These are phyloP conservation scores for Vicia villosa DNA, from an alignment of 306 rosid genomes.

Conservation along the genomic window DNA sequence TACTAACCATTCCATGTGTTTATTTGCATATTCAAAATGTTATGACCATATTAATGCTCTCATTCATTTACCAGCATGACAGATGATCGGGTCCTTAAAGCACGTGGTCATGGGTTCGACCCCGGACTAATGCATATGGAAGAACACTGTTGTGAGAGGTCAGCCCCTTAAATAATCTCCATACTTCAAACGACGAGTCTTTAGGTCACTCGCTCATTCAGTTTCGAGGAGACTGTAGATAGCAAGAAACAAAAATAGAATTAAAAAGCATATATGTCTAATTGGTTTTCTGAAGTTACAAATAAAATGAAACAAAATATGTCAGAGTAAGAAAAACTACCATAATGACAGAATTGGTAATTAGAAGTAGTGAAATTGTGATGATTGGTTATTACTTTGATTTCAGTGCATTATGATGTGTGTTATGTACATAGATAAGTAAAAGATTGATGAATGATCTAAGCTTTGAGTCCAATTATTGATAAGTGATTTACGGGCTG, in stretches of 20 bases:
- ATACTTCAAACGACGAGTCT: neutral
- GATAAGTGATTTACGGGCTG: neutral
- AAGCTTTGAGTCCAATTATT: neutral
- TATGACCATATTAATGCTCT: neutral
- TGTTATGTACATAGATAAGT: neutral
- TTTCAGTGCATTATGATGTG: neutral
- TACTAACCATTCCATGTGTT: neutral
- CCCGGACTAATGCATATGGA: neutral
- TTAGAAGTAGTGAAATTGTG: too few species aligned
- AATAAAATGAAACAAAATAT: too few species aligned
- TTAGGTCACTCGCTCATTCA: neutral
- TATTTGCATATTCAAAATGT: neutral
- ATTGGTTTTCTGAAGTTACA: neutral
- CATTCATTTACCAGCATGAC: neutral
- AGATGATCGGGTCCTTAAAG: neutral
- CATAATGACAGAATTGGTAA: too few species aligned
- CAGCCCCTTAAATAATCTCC: neutral
- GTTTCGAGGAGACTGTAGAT: neutral
- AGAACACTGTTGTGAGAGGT: neutral
- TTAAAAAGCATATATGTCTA: neutral
- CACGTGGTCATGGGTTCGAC: neutral
- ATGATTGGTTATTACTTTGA: too few species aligned
- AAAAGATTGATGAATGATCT: neutral
- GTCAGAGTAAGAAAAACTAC: too few species aligned
- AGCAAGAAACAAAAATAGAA: neutral